A percentile compares a stretch with the other conserved stretches of the same genome.
Evolutionary conservation across 139 green algal genomes (phyloP).

Genomic region (Monoraphidium neglectum): DNA sequence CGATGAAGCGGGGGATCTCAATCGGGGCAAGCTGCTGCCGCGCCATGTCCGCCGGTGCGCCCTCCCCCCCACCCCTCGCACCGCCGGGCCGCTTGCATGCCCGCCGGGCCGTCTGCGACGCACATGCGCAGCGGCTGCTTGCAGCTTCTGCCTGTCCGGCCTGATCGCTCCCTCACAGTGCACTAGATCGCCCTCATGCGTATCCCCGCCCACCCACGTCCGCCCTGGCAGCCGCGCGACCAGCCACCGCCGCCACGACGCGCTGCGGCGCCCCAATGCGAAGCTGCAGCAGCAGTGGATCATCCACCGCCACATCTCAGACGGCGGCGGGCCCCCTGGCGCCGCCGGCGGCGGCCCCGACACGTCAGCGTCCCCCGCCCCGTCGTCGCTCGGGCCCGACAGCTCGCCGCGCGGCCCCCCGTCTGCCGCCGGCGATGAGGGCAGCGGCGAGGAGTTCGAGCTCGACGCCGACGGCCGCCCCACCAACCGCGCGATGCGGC

Average conservation of each 20-base stretch:
- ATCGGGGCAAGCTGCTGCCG: constrained; percentile 23
- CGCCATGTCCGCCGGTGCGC: constrained; percentile 37
- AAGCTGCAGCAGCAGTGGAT: constrained; percentile 6
- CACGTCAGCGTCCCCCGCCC: background rate
- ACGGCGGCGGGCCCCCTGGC: background rate
- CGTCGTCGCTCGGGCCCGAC: background rate
- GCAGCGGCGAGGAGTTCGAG: too few species aligned
- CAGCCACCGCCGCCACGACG: constrained; percentile 19
- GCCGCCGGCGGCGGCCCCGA: background rate
- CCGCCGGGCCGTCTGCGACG: background rate
- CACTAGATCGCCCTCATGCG: background rate
- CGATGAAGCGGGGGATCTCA: constrained; percentile 1
- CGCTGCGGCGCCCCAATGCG: constrained; percentile 20
- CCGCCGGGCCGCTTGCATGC: background rate
- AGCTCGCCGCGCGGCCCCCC: background rate
- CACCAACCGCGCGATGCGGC: constrained; percentile 59
- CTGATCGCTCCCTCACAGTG: background rate
- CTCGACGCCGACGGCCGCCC: too few species aligned
- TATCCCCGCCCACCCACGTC: background rate
- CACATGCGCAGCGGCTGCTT: background rate
- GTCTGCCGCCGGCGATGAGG: too few species aligned
- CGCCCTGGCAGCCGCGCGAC: background rate
- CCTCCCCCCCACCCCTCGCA: background rate
- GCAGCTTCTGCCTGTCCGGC: background rate
- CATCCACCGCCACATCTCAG: background rate